Evolutionary conservation across 345 rosid genomes (phyloP).

Genomic region (Eucalyptus leucophloia): DNA sequence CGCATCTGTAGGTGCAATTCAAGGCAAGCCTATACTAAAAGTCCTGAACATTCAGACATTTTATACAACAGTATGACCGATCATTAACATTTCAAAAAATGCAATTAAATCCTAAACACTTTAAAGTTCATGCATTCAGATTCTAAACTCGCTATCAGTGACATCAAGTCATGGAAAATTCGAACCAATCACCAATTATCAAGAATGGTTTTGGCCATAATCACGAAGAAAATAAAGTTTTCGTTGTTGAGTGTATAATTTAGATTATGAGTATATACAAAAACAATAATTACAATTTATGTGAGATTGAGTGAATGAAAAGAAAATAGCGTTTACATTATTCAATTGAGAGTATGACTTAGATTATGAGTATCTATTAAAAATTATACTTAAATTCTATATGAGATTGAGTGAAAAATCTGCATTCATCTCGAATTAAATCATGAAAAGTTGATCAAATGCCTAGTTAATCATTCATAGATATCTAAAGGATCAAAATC

Average conservation of each 20-base stretch:
- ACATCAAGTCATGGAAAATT: not conserved
- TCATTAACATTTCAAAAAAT: not conserved
- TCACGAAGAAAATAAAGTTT: not conserved
- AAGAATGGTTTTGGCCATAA: not conserved
- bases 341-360: not conserved
- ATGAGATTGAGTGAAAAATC: not conserved
- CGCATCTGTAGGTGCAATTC: not conserved
- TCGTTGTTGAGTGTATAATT: accelerated
- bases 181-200: not conserved
- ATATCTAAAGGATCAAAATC: not conserved
- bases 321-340: not conserved
- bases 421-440: not conserved
- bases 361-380: not conserved
- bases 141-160: accelerated
- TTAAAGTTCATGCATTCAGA: not conserved
- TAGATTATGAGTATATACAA: not conserved
- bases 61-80: accelerated
- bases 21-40: not conserved
- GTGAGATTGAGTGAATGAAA: not conserved
- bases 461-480: not conserved
- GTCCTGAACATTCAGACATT: not conserved
- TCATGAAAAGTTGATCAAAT: not conserved
- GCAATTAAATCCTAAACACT: not conserved
- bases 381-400: not conserved
- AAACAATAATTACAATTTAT: not conserved